phyloP scores from a whole-genome alignment of 2,329 filamentous ascomycete species.

The Tolypocladium amazonense region DNA sequence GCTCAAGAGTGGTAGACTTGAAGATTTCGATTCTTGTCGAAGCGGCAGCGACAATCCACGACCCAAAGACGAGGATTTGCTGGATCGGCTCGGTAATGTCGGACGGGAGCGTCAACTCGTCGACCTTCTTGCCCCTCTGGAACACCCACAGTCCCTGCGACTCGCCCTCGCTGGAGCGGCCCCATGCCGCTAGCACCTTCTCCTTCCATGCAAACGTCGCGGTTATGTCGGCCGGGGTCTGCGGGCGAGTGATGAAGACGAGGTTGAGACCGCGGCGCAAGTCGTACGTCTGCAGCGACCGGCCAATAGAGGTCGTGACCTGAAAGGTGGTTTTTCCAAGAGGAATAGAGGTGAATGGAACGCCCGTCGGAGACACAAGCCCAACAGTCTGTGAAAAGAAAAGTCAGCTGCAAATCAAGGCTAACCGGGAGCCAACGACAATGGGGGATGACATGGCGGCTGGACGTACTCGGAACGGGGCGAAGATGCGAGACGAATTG shows the following conservation, averaged over 20 bases:
- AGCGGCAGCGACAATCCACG: constrained; percentile 80
- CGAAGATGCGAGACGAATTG: constrained; percentile 71
- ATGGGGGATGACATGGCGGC: neutral
- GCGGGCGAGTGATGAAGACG: constrained; percentile 84
- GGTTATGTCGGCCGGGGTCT: constrained; percentile 78
- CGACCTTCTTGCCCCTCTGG: constrained; percentile 78
- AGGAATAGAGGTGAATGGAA: constrained; percentile 82
- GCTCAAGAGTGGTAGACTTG: constrained; percentile 72
- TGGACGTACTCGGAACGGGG: constrained; percentile 74
- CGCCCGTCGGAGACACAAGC: constrained; percentile 78
- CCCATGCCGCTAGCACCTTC: constrained; percentile 83
- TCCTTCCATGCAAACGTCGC: constrained; percentile 84
- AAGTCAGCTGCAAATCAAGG: neutral
- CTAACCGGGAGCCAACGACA: neutral
- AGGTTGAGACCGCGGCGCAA: constrained; percentile 81
- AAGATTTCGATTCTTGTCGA: constrained; percentile 74
- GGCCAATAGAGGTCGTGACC: constrained; percentile 88
- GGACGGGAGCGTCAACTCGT: constrained; percentile 57
- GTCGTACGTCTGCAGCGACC: constrained; percentile 91
- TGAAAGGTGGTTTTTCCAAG: constrained; percentile 93
- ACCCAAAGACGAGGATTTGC: constrained; percentile 73
- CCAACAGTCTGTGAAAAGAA: constrained; percentile 62
- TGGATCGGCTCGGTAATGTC: constrained; percentile 61
- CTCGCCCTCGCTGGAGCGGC: constrained; percentile 41
- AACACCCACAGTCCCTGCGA: constrained; percentile 76